Base-by-base conservation (phyloP, 2,329 filamentous ascomycete species). In the Cyphellophora attinorum region DNA sequence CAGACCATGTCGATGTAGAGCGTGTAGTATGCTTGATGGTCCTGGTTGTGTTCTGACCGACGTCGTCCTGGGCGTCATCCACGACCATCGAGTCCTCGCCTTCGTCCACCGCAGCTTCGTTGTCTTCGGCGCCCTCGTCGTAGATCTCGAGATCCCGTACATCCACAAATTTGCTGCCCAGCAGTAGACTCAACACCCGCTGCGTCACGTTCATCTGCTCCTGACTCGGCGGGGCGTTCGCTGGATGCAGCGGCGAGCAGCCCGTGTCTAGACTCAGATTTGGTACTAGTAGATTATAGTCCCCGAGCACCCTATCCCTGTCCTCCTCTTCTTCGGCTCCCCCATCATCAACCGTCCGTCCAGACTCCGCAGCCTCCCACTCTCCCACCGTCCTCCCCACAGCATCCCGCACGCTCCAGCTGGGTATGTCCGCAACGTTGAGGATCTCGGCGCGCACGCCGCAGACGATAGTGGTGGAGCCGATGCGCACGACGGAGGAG, bases 1-100 rank as follows among this genome's bases (percentile, higher is more conserved):
- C 94, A 91, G 53, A 95, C 74, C n/a, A 95, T 70, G 54, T 96
- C 89, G 46, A 98, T 83, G 59, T 94, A 95, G 13, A 98, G 74
- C n/a, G n/a, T n/a, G n/a, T n/a, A n/a, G n/a, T n/a, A n/a, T n/a
- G n/a, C n/a, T n/a, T n/a, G n/a, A n/a, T n/a, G n/a, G n/a, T n/a
- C n/a, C n/a, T n/a, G n/a, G n/a, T n/a, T n/a, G n/a, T n/a, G n/a
- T n/a, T n/a, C n/a, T n/a, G n/a, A n/a, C n/a, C n/a, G n/a, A n/a
- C n/a, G n/a, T n/a, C n/a, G n/a, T n/a, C n/a, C n/a, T n/a, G n/a
- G n/a, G n/a, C n/a, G n/a, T n/a, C n/a, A n/a, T n/a, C n/a, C n/a
- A n/a, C n/a, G 6, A 84, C 79, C 91, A 89, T 98, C 58, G 93
- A 96, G 0, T 81, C 91, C 55, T 83, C 89, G 8, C 89, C 59